These are phyloP conservation scores for Bipolaris cookei DNA, from an alignment of 2,329 filamentous ascomycete species.

Conservation along the genomic window DNA sequence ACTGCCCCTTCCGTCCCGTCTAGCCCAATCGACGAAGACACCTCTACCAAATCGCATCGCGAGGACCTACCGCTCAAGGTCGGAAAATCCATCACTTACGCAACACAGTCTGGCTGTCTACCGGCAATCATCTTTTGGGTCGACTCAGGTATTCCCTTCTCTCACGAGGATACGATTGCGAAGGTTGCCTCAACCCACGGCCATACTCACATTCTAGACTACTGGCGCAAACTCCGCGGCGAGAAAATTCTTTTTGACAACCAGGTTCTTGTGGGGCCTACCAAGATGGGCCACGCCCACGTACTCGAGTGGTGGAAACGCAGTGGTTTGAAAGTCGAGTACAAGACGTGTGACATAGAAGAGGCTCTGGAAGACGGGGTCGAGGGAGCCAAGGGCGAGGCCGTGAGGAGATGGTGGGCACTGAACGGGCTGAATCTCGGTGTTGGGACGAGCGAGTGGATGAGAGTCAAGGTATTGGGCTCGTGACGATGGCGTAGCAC, in stretches of 20 bases:
- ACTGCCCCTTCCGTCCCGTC: conserved; percentile 28
- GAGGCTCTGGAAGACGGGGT: conserved; percentile 91
- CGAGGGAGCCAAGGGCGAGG: conserved; percentile 68
- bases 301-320: conserved; percentile 93
- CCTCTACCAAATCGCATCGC: conserved; percentile 15
- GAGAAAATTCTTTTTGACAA: conserved; percentile 82
- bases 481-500: conserved; percentile 20
- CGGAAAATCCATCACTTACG: conserved; percentile 82
- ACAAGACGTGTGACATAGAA: conserved; percentile 94
- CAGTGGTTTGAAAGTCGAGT: conserved; percentile 79
- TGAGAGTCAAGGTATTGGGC: conserved; percentile 74
- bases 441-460: conserved; percentile 86
- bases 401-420: conserved; percentile 86
- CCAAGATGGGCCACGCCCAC: conserved; percentile 81
- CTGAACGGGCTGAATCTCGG: conserved; percentile 81
- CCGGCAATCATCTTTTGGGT: conserved; percentile 89
- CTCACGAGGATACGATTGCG: conserved; percentile 80
- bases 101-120: conserved; percentile 80
- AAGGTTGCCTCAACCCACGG: conserved; percentile 86
- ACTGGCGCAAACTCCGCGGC: conserved; percentile 78
- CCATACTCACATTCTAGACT: conserved; percentile 80
- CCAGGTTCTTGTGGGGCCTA: conserved; percentile 84
- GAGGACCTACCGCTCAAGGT: conserved; percentile 69
- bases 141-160: conserved; percentile 76
- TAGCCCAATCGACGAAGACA: conserved; percentile 24